Percentiles rank a stretch among this genome's conserved stretches.
These are phyloP conservation scores for Saprolegnia diclina DNA, from an alignment of 352 stramenopile species.

Conservation along the genomic window DNA sequence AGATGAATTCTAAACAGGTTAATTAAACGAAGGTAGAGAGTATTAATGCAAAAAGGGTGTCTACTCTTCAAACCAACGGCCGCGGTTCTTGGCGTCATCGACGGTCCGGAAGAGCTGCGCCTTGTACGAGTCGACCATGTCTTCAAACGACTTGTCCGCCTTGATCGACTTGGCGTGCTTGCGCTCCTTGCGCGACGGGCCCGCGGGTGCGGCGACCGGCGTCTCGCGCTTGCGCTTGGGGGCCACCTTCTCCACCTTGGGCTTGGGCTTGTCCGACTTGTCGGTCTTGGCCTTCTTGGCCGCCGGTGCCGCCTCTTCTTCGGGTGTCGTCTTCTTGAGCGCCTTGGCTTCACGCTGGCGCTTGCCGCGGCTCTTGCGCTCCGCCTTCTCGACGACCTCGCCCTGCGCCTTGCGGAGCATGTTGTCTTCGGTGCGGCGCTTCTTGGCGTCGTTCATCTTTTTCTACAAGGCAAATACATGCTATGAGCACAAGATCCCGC, in stretches of 20 bases:
- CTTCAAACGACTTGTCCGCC: constrained; percentile 70
- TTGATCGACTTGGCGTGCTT: constrained; percentile 49
- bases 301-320: constrained; percentile 7
- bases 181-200: constrained; percentile 54
- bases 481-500: background rate
- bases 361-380: constrained; percentile 66
- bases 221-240: constrained; percentile 14
- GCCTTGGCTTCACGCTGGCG: constrained; percentile 68
- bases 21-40: background rate
- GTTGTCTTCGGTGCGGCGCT: constrained; percentile 61
- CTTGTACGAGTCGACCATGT: constrained; percentile 77
- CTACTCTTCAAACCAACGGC: constrained; percentile 22
- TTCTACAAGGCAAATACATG: background rate
- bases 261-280: constrained; percentile 37
- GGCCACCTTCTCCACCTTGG: constrained; percentile 19
- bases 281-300: constrained; percentile 34
- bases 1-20: background rate
- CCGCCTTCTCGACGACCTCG: constrained; percentile 28
- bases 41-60: background rate
- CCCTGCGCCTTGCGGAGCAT: constrained; percentile 58
- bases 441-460: constrained; percentile 44
- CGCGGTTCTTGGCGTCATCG: constrained; percentile 3
- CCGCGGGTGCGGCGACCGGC: constrained; percentile 18
- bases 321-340: constrained; percentile 34
- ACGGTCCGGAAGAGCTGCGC: constrained; percentile 63